Evolutionary conservation across 768 basidiomycete genomes (phyloP).

Genomic region (Mycena sanguinolenta): DNA sequence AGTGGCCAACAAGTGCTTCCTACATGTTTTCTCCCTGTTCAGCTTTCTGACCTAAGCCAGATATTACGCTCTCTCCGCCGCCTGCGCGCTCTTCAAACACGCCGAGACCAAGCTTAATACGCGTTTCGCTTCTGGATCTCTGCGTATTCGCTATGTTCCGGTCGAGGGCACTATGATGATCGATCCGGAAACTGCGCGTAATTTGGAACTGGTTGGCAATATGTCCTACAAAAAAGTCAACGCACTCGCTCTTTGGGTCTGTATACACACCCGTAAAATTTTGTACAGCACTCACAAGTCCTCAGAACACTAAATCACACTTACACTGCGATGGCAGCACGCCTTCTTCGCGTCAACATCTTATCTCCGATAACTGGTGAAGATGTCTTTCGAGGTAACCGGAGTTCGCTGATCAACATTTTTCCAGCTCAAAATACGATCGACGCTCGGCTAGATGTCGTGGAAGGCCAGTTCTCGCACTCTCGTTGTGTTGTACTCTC

Average conservation of each 20-base stretch:
- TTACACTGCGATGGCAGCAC: constrained; percentile 90
- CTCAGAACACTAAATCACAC: constrained; percentile 81
- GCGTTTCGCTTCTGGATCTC: constrained; percentile 76
- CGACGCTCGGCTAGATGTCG: constrained; percentile 87
- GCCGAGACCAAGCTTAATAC: constrained; percentile 78
- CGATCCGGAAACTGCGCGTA: constrained; percentile 88
- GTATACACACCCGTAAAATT: constrained; percentile 27
- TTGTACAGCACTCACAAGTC: not conserved
- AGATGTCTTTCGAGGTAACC: not conserved
- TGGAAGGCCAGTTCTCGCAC: constrained; percentile 70
- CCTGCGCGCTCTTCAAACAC: constrained; percentile 90
- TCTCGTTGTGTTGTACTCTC: constrained; percentile 4
- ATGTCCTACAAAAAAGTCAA: constrained; percentile 72
- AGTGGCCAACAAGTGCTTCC: constrained; percentile 83
- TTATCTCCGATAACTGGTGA: constrained; percentile 85
- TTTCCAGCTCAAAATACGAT: constrained; percentile 70
- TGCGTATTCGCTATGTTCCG: constrained; percentile 81
- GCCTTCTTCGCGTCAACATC: constrained; percentile 84
- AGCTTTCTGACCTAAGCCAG: constrained; percentile 53
- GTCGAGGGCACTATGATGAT: constrained; percentile 96
- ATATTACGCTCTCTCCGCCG: constrained; percentile 90
- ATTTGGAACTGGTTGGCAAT: constrained; percentile 91
- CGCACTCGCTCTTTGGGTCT: constrained; percentile 86
- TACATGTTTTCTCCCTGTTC: constrained; percentile 46
- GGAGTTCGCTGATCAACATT: not conserved